phyloP scores from a whole-genome alignment of 495 filamentous ascomycete species.

The Xylaria curta region DNA sequence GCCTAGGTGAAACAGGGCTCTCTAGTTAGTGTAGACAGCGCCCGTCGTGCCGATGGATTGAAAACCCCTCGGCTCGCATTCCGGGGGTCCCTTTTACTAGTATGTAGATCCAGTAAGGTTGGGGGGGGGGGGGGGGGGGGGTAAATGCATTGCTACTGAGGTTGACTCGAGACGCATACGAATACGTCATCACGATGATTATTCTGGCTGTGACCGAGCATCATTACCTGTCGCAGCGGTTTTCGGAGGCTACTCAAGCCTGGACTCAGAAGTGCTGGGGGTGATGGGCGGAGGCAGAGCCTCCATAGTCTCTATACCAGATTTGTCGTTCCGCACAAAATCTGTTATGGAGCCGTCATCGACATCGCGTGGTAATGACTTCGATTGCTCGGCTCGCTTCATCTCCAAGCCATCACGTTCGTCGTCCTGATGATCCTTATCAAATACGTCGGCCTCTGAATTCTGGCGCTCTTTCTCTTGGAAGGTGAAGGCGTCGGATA shows the following conservation, averaged over 20 bases:
- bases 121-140: not conserved
- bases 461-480: slow-evolving; percentile 56
- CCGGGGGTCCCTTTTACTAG: slow-evolving; percentile 18
- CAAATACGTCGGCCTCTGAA: slow-evolving; percentile 40
- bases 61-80: slow-evolving; percentile 20
- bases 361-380: not conserved
- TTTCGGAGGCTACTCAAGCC: not conserved
- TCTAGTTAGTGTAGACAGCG: slow-evolving; percentile 7
- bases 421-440: slow-evolving; percentile 35
- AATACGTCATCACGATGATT: slow-evolving; percentile 24
- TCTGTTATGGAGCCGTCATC: slow-evolving; percentile 6
- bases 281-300: slow-evolving; percentile 14
- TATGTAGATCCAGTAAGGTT: not conserved
- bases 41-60: slow-evolving; percentile 19
- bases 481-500: slow-evolving; percentile 72
- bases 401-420: slow-evolving; percentile 40
- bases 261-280: not conserved
- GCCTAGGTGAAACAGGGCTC: slow-evolving; percentile 25
- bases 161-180: not conserved
- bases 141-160: slow-evolving; percentile 7
- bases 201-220: slow-evolving; percentile 17
- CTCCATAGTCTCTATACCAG: not conserved
- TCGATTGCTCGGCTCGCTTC: slow-evolving; percentile 31
- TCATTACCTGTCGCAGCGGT: slow-evolving; percentile 21
- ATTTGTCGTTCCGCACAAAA: slow-evolving; percentile 14